Evolutionary conservation across 2,329 filamentous ascomycete genomes (phyloP).

Genomic region (Alternaria solani): DNA sequence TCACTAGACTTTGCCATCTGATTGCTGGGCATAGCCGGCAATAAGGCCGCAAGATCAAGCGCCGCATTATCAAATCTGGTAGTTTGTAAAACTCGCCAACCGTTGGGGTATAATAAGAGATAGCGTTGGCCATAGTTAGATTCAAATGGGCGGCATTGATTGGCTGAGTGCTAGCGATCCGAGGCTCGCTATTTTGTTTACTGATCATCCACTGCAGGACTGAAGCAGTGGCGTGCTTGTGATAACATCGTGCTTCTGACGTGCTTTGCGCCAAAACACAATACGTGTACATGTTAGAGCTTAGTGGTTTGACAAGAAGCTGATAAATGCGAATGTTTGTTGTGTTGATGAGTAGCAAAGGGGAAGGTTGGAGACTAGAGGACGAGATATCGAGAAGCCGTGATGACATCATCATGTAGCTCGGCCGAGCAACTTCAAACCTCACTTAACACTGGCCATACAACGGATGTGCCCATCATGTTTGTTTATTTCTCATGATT

Average conservation of each 20-base stretch:
- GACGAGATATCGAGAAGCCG: background rate
- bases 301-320: background rate
- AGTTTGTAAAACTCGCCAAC: background rate
- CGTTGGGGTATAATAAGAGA: background rate
- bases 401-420: background rate
- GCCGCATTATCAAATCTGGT: background rate
- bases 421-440: background rate
- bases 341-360: background rate
- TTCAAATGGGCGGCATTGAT: background rate
- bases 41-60: background rate
- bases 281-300: background rate
- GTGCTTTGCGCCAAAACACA: background rate
- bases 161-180: background rate
- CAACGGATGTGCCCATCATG: background rate
- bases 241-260: no score
- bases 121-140: background rate
- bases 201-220: slow-evolving; percentile 2
- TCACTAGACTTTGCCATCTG: background rate
- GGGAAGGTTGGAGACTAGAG: background rate
- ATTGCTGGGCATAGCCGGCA: background rate
- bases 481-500: no score
- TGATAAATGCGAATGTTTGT: background rate
- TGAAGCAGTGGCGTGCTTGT: background rate
- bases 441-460: background rate
- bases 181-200: slow-evolving; percentile 5